Evolutionary conservation across 495 filamentous ascomycete species (phyloP), one percentile per base, ranked within the genome.

Genomic region (Penicillium mononematosum): DNA sequence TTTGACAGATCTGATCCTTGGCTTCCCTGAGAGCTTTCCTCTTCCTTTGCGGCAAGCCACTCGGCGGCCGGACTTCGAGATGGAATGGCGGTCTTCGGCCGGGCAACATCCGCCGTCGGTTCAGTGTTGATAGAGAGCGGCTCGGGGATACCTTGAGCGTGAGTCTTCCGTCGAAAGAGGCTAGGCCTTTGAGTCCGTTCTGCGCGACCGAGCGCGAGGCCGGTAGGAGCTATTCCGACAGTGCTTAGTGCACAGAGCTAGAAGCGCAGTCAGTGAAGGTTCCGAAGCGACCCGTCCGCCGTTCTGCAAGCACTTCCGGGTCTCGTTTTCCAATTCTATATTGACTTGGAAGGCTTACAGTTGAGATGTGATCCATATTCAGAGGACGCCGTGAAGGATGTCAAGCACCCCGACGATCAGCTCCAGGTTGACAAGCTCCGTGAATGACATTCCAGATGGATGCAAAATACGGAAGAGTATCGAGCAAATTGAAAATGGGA

Each of bases 201-300:
- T 32, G 77, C 78, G 65, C 81, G 81, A 69, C 83, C 86, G 62
- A 88, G 76, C 56, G 85, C 81, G 58, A 85, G 77, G 54, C 86
- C 86, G 43, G 83, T 79, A 45, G 85, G 78, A 59, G 86, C 85
- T 58, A 86, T 81, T 70, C 83, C 85, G 69, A 88, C 78, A 54
- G 86, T 88, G 77, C 84, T 83, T 63, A 85, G 73, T 61, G 86
- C 86, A 85, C 86, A 88, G 39, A 89, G 79, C 86, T 89, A 67
- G 66, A 9, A 7, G 8, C 31, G 7, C 17, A 29, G 39, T 62
- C 48, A 64, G 62, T 58, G 3, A 24, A 10, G 4, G 45, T 17
- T 39, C 24, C 17, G 20, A 25, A 24, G 14, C 31, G 42, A 48
- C 8, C 45, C 24, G 16, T 27, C 44, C 27, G 24, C 27, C 19